A percentile compares a stretch with the other conserved stretches of the same genome.
phyloP scores from a whole-genome alignment of 306 rosid genomes.

The Rosa rugosa region DNA sequence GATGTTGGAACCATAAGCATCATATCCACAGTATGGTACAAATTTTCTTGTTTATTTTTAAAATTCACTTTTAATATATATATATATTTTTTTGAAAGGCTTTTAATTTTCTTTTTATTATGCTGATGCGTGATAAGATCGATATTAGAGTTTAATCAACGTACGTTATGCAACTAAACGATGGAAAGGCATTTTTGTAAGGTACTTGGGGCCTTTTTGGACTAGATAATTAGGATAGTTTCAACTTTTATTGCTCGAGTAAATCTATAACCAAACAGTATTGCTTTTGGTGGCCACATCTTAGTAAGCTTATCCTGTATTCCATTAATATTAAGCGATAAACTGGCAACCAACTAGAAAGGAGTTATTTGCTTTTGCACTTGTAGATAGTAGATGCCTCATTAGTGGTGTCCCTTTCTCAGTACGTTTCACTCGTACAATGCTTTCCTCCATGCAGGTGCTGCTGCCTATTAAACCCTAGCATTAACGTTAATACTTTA shows the following conservation, averaged over 20 bases:
- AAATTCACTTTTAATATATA: no score
- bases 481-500: neutral
- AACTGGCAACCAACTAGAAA: conserved; percentile 30
- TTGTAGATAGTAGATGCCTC: conserved; percentile 33
- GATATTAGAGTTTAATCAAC: neutral
- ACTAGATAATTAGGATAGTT: neutral
- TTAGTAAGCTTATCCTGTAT: neutral
- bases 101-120: no score
- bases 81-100: no score
- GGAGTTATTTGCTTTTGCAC: conserved; percentile 28
- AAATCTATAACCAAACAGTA: neutral
- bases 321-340: neutral
- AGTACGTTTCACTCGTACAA: neutral
- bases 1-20: neutral
- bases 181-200: neutral
- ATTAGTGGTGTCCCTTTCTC: conserved; percentile 18
- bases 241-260: neutral
- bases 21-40: neutral
- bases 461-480: neutral
- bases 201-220: neutral
- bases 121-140: no score
- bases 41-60: no score
- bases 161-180: neutral
- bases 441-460: conserved; percentile 6
- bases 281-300: neutral